These are phyloP conservation scores for Agrocybe pediades DNA, from an alignment of 768 basidiomycete species.

Conservation along the genomic window DNA sequence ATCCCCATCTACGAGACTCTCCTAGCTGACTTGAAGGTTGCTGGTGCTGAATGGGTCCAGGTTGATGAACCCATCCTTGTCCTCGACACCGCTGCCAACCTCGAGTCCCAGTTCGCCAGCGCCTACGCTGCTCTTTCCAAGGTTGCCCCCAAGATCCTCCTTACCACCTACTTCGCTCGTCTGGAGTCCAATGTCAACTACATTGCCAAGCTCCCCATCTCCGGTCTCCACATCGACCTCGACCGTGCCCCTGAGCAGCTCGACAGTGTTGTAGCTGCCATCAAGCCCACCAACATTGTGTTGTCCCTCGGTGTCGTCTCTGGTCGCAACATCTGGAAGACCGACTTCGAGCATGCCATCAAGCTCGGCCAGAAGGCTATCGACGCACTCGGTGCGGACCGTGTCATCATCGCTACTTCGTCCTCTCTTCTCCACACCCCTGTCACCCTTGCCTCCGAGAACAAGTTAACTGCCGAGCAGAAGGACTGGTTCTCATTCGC, in stretches of 20 bases:
- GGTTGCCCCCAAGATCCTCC: conserved; percentile 87
- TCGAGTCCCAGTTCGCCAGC: conserved; percentile 77
- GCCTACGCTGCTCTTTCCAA: conserved; percentile 82
- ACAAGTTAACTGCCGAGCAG: conserved; percentile 83
- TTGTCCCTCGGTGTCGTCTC: conserved; percentile 96
- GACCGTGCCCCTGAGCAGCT: conserved; percentile 93
- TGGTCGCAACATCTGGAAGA: conserved; percentile 99
- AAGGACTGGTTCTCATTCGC: conserved; percentile 99
- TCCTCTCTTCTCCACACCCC: conserved; percentile 99
- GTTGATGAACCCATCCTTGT: conserved; percentile 97
- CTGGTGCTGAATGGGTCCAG: conserved; percentile 94
- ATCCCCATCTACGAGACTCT: conserved; percentile 91
- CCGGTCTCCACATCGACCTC: conserved; percentile 95
- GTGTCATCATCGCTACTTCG: conserved; percentile 93
- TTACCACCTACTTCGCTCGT: conserved; percentile 97
- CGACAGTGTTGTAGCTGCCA: conserved; percentile 73
- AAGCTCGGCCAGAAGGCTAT: conserved; percentile 84
- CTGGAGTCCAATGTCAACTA: conserved; percentile 90
- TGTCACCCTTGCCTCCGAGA: conserved; percentile 92
- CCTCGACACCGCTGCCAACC: conserved; percentile 76
- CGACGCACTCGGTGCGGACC: conserved; percentile 78
- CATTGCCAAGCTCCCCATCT: conserved; percentile 88
- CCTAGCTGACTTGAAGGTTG: conserved; percentile 86
- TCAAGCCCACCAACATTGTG: conserved; percentile 79
- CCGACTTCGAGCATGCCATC: conserved; percentile 83